Evolutionary conservation across 192 early-diverging fungal species (phyloP), one percentile per base, ranked within the genome.

Genomic region (Funneliformis mosseae): DNA sequence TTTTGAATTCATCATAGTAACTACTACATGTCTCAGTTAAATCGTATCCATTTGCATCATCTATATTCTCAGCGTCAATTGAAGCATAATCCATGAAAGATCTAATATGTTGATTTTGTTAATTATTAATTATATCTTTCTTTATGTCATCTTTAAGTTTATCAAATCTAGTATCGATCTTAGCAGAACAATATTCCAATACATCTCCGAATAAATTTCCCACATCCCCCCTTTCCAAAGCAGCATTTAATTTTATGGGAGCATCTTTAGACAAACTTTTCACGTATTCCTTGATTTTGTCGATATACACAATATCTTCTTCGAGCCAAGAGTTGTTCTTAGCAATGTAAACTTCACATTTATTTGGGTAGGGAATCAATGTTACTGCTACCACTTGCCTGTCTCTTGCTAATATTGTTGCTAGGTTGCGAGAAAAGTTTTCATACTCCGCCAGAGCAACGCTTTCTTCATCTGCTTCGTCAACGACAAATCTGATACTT

Each of bases 211-310:
- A 64, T 64, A 64, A 64, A 64, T 0, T 5, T 3, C 21, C 2
- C 1, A 28, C 27, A 23, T 64, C 63, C 0, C 11, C 9, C 5
- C 27, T 64, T 64, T 25, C 8, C 4, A 11, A 33, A 12, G 9
- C 23, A 0, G 28, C 8, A 33, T 28, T 0, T 14, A 23, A 64
- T 12, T 0, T 9, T 16, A 64, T 64, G 14, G 9, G 63, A 12
- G n/a, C 63, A 33, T 64, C n/a, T 33, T 64, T 64, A 64, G 63
- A 64, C 12, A 64, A 12, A 64, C 9, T 64, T 64, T 25, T 64
- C 25, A 64, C 10, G 2, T 64, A 28, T 64, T 28, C 8, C 8
- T 64, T 23, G 27, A 64, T 64, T 64, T 64, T 64, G 8, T 64
- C 25, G 2, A 64, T 64, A 64, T 64, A 64, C 3, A 0, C 23